Conservation (phyloP, 169 alveolate species). For the Neospora caninum region DNA sequence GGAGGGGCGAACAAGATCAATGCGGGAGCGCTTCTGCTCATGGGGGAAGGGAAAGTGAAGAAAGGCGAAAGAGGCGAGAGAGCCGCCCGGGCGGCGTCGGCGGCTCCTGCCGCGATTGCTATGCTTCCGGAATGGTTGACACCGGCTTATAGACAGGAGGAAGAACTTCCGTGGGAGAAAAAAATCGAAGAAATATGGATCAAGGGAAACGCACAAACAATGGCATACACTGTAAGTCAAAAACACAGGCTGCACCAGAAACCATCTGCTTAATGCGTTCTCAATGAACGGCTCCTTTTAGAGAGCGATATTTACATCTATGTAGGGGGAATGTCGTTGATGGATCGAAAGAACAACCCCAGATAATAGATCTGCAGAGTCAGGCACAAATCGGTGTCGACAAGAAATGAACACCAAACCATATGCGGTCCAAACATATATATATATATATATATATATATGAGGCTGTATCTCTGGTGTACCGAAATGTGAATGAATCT, state of each 20-base stretch:
- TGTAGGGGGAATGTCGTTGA: background rate
- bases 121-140: conserved; percentile 56
- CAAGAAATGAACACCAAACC: too few species aligned
- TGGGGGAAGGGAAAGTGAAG: background rate
- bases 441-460: too few species aligned
- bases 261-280: background rate
- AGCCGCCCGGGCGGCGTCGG: conserved; percentile 33
- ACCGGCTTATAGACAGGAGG: conserved; percentile 51
- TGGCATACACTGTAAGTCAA: background rate
- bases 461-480: too few species aligned
- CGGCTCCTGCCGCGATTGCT: conserved; percentile 48
- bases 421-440: too few species aligned
- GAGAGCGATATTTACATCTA: too few species aligned
- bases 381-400: too few species aligned
- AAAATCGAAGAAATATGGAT: conserved; percentile 1
- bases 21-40: background rate
- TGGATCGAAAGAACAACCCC: too few species aligned
- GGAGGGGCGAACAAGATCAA: background rate
- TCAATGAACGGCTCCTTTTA: background rate
- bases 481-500: too few species aligned
- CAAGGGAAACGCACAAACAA: background rate
- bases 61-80: conserved; percentile 21
- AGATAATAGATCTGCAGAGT: too few species aligned
- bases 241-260: background rate
- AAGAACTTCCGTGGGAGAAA: conserved; percentile 61